These are phyloP conservation scores for Blastomyces gilchristii DNA, from an alignment of 2,329 filamentous ascomycete genomes.

Conservation along the genomic window DNA sequence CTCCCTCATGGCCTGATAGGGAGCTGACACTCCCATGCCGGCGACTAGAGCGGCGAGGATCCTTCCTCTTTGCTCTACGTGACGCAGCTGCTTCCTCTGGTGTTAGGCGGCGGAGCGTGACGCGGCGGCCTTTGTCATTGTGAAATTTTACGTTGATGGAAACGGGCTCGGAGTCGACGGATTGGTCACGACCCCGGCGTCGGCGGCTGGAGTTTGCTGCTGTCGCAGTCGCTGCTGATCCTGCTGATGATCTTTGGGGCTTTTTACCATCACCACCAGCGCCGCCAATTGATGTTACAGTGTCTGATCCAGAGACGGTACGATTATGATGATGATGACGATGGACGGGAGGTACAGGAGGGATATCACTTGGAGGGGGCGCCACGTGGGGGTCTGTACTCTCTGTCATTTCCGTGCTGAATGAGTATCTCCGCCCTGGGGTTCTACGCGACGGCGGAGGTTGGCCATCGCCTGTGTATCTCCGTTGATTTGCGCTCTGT, in stretches of 20 bases:
- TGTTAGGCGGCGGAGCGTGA: constrained; percentile 51
- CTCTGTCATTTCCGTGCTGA: constrained; percentile 26
- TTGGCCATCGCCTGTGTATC: constrained; percentile 35
- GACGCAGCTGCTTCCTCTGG: constrained; percentile 54
- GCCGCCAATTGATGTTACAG: constrained; percentile 21
- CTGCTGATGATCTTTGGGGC: constrained; percentile 21
- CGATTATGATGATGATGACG: constrained; percentile 21
- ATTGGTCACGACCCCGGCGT: constrained; percentile 32
- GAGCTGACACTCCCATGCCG: constrained; percentile 34
- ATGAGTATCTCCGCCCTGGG: constrained; percentile 12
- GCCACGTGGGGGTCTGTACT: constrained; percentile 25
- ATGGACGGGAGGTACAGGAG: constrained; percentile 33
- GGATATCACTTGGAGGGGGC: constrained; percentile 26
- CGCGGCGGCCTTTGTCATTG: constrained; percentile 48
- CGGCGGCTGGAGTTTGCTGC: constrained; percentile 24
- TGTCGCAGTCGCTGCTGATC: constrained; percentile 24
- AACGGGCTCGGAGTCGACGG: constrained; percentile 48
- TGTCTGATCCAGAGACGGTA: constrained; percentile 26
- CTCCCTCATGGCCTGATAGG: constrained; percentile 32
- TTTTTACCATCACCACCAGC: constrained; percentile 15
- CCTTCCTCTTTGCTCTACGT: constrained; percentile 44
- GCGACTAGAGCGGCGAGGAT: constrained; percentile 36
- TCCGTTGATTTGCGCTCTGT: constrained; percentile 44
- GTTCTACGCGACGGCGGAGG: constrained; percentile 12
- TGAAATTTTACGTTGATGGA: constrained; percentile 57